Base-by-base conservation (phyloP, 768 basidiomycete species). In the Boletus barrowsii region DNA sequence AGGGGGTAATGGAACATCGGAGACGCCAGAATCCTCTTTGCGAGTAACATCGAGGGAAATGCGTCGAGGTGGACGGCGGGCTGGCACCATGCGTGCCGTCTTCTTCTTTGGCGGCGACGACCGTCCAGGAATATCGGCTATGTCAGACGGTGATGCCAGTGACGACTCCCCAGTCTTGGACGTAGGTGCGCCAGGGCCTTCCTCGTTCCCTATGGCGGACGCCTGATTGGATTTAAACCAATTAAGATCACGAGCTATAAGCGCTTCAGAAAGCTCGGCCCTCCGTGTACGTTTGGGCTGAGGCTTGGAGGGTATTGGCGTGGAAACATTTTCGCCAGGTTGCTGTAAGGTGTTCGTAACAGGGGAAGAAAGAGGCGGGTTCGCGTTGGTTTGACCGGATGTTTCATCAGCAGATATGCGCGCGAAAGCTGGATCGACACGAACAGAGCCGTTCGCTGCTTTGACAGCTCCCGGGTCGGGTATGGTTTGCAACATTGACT, bases 171-270 rank as follows among this genome's bases (percentile, higher is more conserved):
- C 35, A 4, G 10, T 33, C 32, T 37, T 51, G 37, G 46, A 46
- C 9, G 42, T 33, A 9, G 57, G 24, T 33, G 22, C 14, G 17
- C 9, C n/a, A 35, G 39, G 33, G 6, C 33, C 22, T 0, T 51
- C 57, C 11, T 42, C 49, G 3, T 51, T 44, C 24, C 13, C 36
- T 17, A 30, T 10, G 2, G n/a, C 26, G 6, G 15, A 5, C 7
- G 11, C 39, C 26, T 58, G 69, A 20, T 53, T 56, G 0, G 61
- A 51, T 41, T 60, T 71, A 26, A 61, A 72, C 62, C 65, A 70
- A 40, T 69, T 62, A 37, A 70, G 57, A 39, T 70, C 69, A 36
- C 68, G 69, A 14, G 67, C 62, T 33, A 62, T 42, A 14, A 72
- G 55, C 10, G 57, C 58, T 17, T 66, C 63, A 8, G 61, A 32